Percentiles rank a stretch among this genome's conserved stretches.
These are phyloP conservation scores for Phellopilus nigrolimitatus DNA, from an alignment of 1,284 basidiomycete species.

Conservation along the genomic window DNA sequence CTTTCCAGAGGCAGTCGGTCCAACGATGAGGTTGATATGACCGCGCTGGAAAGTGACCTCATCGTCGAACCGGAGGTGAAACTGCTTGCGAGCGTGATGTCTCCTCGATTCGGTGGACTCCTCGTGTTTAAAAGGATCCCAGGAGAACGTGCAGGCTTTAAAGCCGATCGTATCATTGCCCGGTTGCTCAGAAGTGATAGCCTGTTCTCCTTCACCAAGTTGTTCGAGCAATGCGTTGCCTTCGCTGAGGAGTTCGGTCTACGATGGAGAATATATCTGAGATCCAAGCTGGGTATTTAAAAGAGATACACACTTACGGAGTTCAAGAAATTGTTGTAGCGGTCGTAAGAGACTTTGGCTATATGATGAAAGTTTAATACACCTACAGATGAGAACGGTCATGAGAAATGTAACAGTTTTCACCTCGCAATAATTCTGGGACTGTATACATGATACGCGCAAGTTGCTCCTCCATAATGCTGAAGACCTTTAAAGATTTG, in stretches of 20 bases:
- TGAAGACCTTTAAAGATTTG: constrained; percentile 4
- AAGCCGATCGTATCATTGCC: constrained; percentile 7
- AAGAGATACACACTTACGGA: constrained; percentile 6
- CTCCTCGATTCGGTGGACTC: background rate
- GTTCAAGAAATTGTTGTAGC: constrained; percentile 13
- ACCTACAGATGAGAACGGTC: background rate
- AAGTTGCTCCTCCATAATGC: constrained; percentile 9
- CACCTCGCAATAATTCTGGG: constrained; percentile 6
- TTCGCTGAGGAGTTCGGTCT: constrained; percentile 15
- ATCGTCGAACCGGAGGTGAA: constrained; percentile 13
- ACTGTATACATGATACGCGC: constrained; percentile 4
- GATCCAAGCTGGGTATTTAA: background rate
- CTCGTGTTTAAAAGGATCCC: no score
- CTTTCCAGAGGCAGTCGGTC: constrained; percentile 18
- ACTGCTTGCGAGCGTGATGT: constrained; percentile 6
- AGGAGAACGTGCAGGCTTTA: background rate
- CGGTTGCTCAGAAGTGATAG: background rate
- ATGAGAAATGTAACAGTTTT: background rate
- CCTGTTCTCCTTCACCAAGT: no score
- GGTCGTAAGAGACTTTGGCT: constrained; percentile 15
- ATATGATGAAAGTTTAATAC: background rate
- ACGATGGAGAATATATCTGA: background rate
- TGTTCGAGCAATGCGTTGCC: no score
- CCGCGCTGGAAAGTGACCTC: constrained; percentile 12
- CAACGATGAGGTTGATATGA: constrained; percentile 16